Evolutionary conservation across 1,284 basidiomycete genomes (phyloP).

Genomic region (Uromyces viciae-fabae): DNA sequence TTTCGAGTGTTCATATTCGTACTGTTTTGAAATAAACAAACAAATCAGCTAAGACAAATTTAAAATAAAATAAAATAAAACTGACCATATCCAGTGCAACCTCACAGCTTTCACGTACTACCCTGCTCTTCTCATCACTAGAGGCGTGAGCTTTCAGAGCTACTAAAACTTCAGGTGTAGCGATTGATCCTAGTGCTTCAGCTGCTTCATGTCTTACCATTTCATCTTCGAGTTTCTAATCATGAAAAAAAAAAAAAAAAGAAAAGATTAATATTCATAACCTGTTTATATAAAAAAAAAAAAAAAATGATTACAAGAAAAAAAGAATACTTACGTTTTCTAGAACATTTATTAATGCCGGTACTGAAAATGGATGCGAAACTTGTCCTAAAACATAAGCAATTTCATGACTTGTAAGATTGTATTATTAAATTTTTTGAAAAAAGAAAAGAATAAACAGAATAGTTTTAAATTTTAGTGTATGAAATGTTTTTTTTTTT

Average conservation of each 20-base stretch:
- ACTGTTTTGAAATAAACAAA: not conserved
- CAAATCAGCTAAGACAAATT: not conserved
- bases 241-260: not conserved
- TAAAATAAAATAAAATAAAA: slow-evolving; percentile 17
- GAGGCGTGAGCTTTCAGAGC: slow-evolving; percentile 80
- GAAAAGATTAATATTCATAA: not conserved
- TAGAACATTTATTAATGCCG: slow-evolving; percentile 75
- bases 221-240: slow-evolving; percentile 66
- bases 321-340: slow-evolving; percentile 57
- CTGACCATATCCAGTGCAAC: slow-evolving; percentile 85
- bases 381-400: slow-evolving; percentile 98
- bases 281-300: not conserved
- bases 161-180: slow-evolving; percentile 78
- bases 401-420: slow-evolving; percentile 85
- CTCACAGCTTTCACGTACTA: slow-evolving; percentile 92
- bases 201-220: slow-evolving; percentile 99
- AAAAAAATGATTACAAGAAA: not conserved
- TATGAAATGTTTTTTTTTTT: not conserved
- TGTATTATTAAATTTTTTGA: no score
- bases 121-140: slow-evolving; percentile 72
- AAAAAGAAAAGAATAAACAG: not conserved
- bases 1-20: slow-evolving; percentile 78
- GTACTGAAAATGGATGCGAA: slow-evolving; percentile 80
- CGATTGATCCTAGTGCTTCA: slow-evolving; percentile 94
- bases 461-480: no score